phyloP scores from a whole-genome alignment of 306 rosid genomes.

The Cicer bijugum region DNA sequence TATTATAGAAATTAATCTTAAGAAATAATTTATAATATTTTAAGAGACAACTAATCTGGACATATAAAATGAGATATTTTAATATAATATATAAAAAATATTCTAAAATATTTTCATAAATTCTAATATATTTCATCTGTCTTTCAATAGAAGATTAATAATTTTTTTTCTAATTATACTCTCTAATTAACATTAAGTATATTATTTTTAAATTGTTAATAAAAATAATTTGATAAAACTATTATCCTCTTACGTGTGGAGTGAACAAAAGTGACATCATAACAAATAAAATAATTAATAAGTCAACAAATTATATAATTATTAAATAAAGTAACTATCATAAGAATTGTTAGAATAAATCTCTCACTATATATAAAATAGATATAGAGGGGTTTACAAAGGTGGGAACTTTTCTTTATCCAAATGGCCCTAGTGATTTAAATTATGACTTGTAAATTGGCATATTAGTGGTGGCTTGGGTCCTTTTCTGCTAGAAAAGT shows the following conservation, averaged over 20 bases:
- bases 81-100: neutral
- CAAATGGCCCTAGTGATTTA: slow-evolving; percentile 33
- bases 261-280: no score
- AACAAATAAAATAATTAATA: no score
- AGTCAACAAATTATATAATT: neutral
- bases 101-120: neutral
- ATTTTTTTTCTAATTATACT: no score
- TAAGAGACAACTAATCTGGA: no score
- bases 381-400: neutral
- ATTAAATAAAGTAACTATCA: neutral
- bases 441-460: slow-evolving; percentile 47
- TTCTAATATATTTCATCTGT: neutral
- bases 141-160: no score
- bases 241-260: no score
- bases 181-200: no score
- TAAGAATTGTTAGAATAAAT: neutral
- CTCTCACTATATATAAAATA: neutral
- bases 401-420: slow-evolving; percentile 26
- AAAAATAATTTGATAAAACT: no score
- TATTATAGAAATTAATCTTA: neutral
- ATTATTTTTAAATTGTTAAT: no score
- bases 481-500: slow-evolving; percentile 46
- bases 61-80: neutral
- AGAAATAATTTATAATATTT: neutral
- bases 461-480: slow-evolving; percentile 40